Conservation (phyloP, 2,329 filamentous ascomycete genomes). For the Penicillium psychrosexuale region DNA sequence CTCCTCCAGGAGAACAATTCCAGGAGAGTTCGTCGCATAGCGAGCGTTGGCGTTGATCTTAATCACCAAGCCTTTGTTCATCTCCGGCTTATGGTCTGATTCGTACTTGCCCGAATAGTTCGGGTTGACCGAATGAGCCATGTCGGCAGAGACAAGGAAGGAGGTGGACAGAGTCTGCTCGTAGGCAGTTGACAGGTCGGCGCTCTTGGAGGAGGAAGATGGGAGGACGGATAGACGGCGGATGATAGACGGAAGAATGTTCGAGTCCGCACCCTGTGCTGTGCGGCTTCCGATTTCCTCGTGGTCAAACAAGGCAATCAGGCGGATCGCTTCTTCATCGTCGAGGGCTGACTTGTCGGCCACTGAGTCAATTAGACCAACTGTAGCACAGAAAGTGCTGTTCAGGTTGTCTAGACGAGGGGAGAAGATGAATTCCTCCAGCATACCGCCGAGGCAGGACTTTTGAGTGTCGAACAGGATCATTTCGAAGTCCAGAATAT, state of each 20-base stretch:
- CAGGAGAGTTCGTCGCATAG: constrained; percentile 94
- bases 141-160: constrained; percentile 93
- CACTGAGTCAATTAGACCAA: constrained; percentile 79
- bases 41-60: constrained; percentile 98
- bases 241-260: constrained; percentile 81
- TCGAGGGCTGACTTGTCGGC: constrained; percentile 63
- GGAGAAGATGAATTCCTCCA: constrained; percentile 93
- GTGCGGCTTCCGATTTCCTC: constrained; percentile 94
- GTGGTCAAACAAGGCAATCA: constrained; percentile 95
- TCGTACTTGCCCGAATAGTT: constrained; percentile 95
- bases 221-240: constrained; percentile 81
- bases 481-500: constrained; percentile 90
- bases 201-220: constrained; percentile 55
- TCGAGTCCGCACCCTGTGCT: constrained; percentile 90
- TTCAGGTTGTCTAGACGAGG: constrained; percentile 92
- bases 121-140: constrained; percentile 94
- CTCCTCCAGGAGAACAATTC: constrained; percentile 89
- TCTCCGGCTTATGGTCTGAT: constrained; percentile 80
- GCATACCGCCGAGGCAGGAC: constrained; percentile 80
- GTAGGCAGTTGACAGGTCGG: constrained; percentile 72
- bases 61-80: constrained; percentile 95
- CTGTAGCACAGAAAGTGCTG: constrained; percentile 91
- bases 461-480: constrained; percentile 97
- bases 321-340: constrained; percentile 74
- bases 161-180: constrained; percentile 89